Evolutionary conservation across 441 rosid genomes (phyloP).

Genomic region (Breynia disticha): DNA sequence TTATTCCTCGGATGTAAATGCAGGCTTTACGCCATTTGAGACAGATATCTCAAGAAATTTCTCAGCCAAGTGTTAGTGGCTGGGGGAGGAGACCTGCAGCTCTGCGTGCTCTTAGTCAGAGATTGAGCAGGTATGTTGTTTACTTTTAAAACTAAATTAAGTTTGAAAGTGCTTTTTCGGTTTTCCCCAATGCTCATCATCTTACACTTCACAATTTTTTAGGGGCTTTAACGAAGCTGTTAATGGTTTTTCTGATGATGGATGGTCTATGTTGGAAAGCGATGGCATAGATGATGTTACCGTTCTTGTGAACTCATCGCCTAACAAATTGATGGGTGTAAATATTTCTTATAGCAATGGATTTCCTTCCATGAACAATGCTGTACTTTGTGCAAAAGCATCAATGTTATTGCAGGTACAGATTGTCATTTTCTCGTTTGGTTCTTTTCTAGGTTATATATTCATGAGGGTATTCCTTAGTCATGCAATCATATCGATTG

Average conservation of each 20-base stretch:
- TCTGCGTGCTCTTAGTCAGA: conserved; percentile 77
- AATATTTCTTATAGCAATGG: conserved; percentile 69
- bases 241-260: conserved; percentile 89
- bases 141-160: not conserved
- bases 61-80: conserved; percentile 70
- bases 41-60: conserved; percentile 82
- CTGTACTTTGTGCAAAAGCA: conserved; percentile 85
- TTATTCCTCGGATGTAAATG: conserved; percentile 1
- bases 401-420: conserved; percentile 92
- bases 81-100: conserved; percentile 99
- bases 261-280: conserved; percentile 85
- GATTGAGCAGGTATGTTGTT: conserved; percentile 70
- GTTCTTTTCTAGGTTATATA: too few species aligned
- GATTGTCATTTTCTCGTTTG: too few species aligned
- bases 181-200: not conserved
- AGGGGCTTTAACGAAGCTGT: conserved; percentile 97
- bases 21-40: conserved; percentile 87
- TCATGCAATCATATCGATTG: too few species aligned
- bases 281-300: conserved; percentile 91
- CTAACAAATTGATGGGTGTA: conserved; percentile 76
- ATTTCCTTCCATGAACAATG: conserved; percentile 68
- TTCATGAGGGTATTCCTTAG: too few species aligned
- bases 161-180: not conserved
- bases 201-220: conserved; percentile 12
- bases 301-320: conserved; percentile 81